Conservation (phyloP, 2,329 filamentous ascomycete genomes). For the Cytospora piceae region DNA sequence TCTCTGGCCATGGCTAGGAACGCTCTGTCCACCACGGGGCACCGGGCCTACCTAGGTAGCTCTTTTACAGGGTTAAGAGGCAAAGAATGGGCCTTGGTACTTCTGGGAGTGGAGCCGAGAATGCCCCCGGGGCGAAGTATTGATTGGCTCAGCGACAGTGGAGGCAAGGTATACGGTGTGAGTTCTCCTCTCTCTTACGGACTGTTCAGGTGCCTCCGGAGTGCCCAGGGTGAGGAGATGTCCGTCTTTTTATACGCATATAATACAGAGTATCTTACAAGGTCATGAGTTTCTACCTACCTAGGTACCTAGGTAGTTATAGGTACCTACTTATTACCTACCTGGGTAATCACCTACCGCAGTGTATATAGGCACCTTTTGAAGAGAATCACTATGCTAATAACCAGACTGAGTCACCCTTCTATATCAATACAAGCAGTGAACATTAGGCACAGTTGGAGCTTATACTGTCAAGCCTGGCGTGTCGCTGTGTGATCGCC, state of each 20-base stretch:
- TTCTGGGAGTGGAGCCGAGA: constrained; percentile 22
- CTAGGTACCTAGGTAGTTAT: background rate
- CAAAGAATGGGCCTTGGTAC: constrained; percentile 16
- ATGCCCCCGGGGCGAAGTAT: constrained; percentile 17
- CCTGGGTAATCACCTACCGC: background rate
- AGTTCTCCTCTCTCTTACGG: background rate
- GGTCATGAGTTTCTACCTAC: background rate
- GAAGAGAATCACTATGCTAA: background rate
- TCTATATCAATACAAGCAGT: background rate
- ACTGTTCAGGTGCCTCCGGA: background rate
- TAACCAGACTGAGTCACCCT: too few relatives aligned
- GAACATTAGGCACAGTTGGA: background rate
- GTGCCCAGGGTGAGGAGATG: background rate
- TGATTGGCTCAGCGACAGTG: constrained; percentile 15
- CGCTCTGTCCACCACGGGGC: constrained; percentile 24
- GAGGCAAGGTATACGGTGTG: constrained; percentile 14
- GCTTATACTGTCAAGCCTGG: background rate
- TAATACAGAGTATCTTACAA: background rate
- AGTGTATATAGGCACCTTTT: background rate
- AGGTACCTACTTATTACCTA: background rate
- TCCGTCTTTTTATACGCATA: background rate
- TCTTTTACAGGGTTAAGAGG: constrained; percentile 3
- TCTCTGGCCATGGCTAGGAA: constrained; percentile 6
- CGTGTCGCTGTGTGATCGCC: constrained; percentile 2
- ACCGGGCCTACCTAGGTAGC: constrained; percentile 8